These are phyloP conservation scores for Fagopyrum tataricum DNA, from an alignment of 148 eudicot genomes.

Conservation along the genomic window DNA sequence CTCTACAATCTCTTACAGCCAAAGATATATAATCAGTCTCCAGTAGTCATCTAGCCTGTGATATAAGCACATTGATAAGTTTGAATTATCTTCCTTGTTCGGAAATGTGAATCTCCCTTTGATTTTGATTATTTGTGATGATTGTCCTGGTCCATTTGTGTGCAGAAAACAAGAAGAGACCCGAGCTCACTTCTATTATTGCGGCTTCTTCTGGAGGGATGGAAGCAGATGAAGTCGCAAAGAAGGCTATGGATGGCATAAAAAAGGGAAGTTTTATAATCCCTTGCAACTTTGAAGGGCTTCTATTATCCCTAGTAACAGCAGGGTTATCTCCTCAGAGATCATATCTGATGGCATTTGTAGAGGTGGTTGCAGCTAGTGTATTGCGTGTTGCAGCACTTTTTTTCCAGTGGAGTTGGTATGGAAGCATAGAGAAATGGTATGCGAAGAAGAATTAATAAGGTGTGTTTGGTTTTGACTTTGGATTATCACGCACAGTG, in stretches of 20 bases:
- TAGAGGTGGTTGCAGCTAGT: constrained; percentile 64
- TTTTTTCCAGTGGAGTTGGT: constrained; percentile 79
- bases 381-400: constrained; percentile 55
- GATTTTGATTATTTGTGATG: not conserved
- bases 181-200: constrained; percentile 62
- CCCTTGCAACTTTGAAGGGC: constrained; percentile 80
- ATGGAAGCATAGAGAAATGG: constrained; percentile 57
- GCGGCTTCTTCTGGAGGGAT: constrained; percentile 76
- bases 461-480: constrained; percentile 14
- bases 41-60: not conserved
- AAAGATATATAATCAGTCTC: not conserved
- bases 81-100: not conserved
- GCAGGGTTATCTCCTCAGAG: constrained; percentile 85
- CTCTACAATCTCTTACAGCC: not conserved
- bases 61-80: not conserved
- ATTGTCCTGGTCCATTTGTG: constrained; percentile 9
- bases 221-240: constrained; percentile 87
- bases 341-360: constrained; percentile 74
- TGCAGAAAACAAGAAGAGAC: constrained; percentile 63
- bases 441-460: constrained; percentile 42
- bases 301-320: constrained; percentile 56
- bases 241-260: constrained; percentile 63
- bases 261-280: constrained; percentile 58
- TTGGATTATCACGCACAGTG: no score
- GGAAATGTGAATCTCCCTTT: not conserved